Evolutionary conservation across 164 flowering plant genomes (phyloP), one percentile per base, ranked within the genome.

Genomic region (Sedum album): DNA sequence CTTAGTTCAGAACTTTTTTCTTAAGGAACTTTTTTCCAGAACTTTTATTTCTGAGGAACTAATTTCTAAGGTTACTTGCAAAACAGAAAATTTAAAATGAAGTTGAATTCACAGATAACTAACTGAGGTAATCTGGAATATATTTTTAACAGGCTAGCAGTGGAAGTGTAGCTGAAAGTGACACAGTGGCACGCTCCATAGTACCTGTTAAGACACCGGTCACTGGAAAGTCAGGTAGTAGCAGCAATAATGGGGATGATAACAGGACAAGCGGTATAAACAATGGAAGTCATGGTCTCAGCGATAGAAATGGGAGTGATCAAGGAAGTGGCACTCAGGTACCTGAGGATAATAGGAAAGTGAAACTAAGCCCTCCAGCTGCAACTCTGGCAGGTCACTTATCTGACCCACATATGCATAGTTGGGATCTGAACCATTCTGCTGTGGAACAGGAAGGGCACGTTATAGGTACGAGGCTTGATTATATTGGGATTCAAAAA

Each of bases 301-400:
- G 73, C 39, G 33, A 11, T 36, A 35, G 68, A 48, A 68, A 80
- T 71, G 82, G 81, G 69, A 78, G 82, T 53, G 83, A 80, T 63
- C n/a, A 76, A 69, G 82, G 82, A 30, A 80, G 82, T 70, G 83
- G 78, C 73, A 78, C 80, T 66, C 83, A 79, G 81, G 85, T 14
- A 57, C 33, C 62, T 30, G 13, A 57, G 20, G 62, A 57, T 30
- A 57, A 57, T 28, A 57, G 62, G 33, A 57, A 57, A 26, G 6
- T 18, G 20, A 57, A 57, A 30, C 33, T 1, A 11, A 33, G 28
- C 7, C 62, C 33, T 26, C 33, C 62, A 14, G 6, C 57, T 11
- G 57, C 9, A 21, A n/a, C 57, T 51, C 21, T 23, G 13, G n/a
- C 33, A 26, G 62, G 33, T 57, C 62, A 11, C 33, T 57, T 25